Evolutionary conservation across 2,329 filamentous ascomycete species (phyloP).

Genomic region (Volutella citrinella): DNA sequence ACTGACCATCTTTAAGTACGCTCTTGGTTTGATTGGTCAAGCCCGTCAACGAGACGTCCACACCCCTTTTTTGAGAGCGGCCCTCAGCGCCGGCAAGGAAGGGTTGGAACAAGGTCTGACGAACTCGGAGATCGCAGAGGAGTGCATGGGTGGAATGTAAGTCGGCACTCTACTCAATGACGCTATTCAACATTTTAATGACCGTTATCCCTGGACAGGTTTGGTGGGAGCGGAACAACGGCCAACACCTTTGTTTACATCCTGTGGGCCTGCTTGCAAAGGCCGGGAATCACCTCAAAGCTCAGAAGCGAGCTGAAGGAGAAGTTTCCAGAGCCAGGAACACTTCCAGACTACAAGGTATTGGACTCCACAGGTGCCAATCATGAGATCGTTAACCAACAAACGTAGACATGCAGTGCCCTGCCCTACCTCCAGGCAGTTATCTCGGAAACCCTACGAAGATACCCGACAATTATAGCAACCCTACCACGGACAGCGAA

Average conservation of each 20-base stretch:
- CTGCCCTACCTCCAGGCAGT: conserved; percentile 4
- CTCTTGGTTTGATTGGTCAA: conserved; percentile 2
- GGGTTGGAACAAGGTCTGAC: conserved; percentile 1
- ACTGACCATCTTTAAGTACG: too few species aligned
- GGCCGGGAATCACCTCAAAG: neutral
- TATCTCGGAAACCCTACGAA: conserved; percentile 1
- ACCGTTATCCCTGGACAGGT: too few species aligned
- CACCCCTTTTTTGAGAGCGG: conserved; percentile 2
- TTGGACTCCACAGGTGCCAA: neutral
- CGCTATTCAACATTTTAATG: too few species aligned
- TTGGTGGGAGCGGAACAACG: conserved; percentile 3
- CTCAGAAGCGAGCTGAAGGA: neutral
- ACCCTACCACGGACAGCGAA: conserved; percentile 1
- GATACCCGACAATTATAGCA: conserved; percentile 2
- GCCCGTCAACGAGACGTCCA: conserved; percentile 1
- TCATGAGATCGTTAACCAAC: neutral
- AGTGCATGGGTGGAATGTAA: conserved; percentile 6
- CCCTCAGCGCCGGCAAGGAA: conserved; percentile 1
- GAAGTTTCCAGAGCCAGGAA: neutral
- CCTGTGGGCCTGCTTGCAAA: conserved; percentile 1
- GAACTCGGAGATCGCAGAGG: conserved; percentile 3
- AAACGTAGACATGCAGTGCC: neutral
- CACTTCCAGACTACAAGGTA: conserved; percentile 1
- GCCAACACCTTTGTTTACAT: conserved; percentile 5
- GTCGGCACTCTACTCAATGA: neutral